phyloP scores from a whole-genome alignment of 306 rosid species.

The Quercus cerris region DNA sequence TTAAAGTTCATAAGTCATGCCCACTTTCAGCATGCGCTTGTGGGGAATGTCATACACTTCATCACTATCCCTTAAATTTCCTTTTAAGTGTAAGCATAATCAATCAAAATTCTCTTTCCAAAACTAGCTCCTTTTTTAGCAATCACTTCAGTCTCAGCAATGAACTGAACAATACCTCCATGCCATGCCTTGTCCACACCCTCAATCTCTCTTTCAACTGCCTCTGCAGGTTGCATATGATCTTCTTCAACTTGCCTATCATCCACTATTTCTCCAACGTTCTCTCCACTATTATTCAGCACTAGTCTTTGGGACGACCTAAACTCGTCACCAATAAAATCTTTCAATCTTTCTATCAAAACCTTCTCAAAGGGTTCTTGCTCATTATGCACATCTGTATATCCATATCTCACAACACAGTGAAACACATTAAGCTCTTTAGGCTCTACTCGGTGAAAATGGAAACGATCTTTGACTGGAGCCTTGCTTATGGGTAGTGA shows the following conservation, averaged over 20 bases:
- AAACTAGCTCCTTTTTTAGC: conserved; percentile 39
- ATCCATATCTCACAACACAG: no score
- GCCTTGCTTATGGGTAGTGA: no score
- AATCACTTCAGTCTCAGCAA: conserved; percentile 65
- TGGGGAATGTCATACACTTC: no score
- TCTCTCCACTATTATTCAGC: neutral
- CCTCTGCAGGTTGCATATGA: neutral
- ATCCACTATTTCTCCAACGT: neutral
- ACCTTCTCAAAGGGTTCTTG: conserved; percentile 52
- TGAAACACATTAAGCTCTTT: no score
- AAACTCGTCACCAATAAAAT: conserved; percentile 27
- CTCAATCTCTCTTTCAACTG: conserved; percentile 30
- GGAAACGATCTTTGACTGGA: no score
- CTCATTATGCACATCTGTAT: no score
- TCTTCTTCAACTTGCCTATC: neutral
- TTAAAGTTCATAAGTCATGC: no score
- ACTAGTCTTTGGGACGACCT: neutral
- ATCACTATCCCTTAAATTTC: conserved; percentile 42
- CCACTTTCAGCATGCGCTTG: no score
- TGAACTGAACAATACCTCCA: conserved; percentile 63
- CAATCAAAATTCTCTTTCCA: no score
- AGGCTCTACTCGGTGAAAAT: no score
- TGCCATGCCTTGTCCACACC: conserved; percentile 43
- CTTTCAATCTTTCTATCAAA: conserved; percentile 47
- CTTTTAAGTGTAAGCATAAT: conserved; percentile 56